A percentile compares a stretch with the other conserved stretches of the same genome.
Evolutionary conservation across 1,284 basidiomycete genomes (phyloP).

Genomic region (Rhodotorula sp.): DNA sequence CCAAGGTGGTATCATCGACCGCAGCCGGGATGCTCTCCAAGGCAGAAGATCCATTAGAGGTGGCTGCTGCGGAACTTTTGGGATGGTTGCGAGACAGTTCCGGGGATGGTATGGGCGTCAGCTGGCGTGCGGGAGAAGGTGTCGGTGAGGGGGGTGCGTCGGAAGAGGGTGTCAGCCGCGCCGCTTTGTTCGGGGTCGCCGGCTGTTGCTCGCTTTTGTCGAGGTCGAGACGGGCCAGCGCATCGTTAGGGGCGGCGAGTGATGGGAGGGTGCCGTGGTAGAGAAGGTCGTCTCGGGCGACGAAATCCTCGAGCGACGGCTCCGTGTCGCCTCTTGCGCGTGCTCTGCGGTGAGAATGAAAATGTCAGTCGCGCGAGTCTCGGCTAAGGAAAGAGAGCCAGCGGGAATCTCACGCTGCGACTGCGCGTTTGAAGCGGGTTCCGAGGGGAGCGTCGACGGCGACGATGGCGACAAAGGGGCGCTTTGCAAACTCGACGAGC

Average conservation of each 20-base stretch:
- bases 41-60: conserved; percentile 48
- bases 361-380: background rate
- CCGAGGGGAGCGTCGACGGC: conserved; percentile 80
- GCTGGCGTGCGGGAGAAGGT: conserved; percentile 21
- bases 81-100: conserved; percentile 55
- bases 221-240: background rate
- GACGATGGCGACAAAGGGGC: conserved; percentile 87
- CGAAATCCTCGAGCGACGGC: conserved; percentile 61
- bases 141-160: conserved; percentile 24
- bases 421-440: conserved; percentile 48
- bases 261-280: conserved; percentile 54
- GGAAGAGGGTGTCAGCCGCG: conserved; percentile 51
- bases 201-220: background rate
- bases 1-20: conserved; percentile 25
- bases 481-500: conserved; percentile 71
- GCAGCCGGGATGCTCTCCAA: too few species aligned
- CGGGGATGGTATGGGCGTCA: conserved; percentile 25
- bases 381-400: background rate
- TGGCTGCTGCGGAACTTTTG: background rate
- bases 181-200: conserved; percentile 4
- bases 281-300: conserved; percentile 62
- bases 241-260: conserved; percentile 4
- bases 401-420: conserved; percentile 10
- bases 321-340: background rate
- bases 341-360: background rate